Percentiles rank a stretch among this genome's conserved stretches.
These are phyloP conservation scores for Nothophoma quercina DNA, from an alignment of 2,329 filamentous ascomycete genomes.

Conservation along the genomic window DNA sequence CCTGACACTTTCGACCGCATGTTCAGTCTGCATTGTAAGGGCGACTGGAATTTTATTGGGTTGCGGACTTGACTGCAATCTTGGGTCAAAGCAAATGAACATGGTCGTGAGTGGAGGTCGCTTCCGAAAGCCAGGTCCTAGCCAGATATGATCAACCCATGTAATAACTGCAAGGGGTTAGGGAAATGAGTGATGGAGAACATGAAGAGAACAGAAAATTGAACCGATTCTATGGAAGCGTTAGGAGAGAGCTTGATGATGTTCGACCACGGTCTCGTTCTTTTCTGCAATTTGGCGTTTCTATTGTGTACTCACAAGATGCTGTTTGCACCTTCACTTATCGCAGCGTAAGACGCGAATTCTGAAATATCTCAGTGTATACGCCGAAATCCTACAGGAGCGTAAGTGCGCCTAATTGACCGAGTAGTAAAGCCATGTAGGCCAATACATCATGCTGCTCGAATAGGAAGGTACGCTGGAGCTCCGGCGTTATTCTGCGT, in stretches of 20 bases:
- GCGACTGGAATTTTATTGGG: constrained; percentile 6
- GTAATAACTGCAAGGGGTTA: constrained; percentile 9
- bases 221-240: not conserved
- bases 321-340: not conserved
- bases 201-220: not conserved
- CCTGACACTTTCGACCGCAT: not conserved
- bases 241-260: not conserved
- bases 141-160: constrained; percentile 3
- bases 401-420: not conserved
- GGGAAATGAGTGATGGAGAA: constrained; percentile 2
- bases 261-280: no score
- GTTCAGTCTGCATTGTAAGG: not conserved
- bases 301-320: no score
- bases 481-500: constrained; percentile 3
- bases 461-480: constrained; percentile 4
- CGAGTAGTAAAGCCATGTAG: not conserved
- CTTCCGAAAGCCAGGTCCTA: constrained; percentile 11
- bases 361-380: not conserved
- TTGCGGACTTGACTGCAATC: constrained; percentile 17
- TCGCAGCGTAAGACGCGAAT: not conserved
- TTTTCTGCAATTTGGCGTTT: no score
- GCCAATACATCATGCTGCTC: constrained; percentile 1
- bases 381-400: not conserved
- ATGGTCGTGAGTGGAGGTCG: not conserved
- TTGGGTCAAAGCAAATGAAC: constrained; percentile 12